Percentiles rank a stretch among this genome's conserved stretches.
Evolutionary conservation across 2,329 filamentous ascomycete genomes (phyloP).

Genomic region (Aspergillus carbonarius): DNA sequence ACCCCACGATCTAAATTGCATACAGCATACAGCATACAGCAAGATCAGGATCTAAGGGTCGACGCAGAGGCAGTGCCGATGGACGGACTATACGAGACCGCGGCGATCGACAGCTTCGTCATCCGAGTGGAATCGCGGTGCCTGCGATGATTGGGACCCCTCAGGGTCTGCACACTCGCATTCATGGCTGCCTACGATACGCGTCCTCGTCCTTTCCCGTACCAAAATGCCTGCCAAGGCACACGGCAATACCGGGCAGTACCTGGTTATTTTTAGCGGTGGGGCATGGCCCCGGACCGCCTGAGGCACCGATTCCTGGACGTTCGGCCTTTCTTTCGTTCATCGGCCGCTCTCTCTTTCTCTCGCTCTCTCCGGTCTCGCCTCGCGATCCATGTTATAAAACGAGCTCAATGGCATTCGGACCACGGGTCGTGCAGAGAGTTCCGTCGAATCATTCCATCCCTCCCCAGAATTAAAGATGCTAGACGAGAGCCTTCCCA

Average conservation of each 20-base stretch:
- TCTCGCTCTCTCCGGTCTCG: background rate
- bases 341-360: background rate
- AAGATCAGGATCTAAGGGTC: background rate
- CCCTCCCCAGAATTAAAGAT: constrained; percentile 48
- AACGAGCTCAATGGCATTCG: constrained; percentile 14
- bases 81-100: background rate
- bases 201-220: background rate
- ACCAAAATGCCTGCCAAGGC: background rate
- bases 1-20: too few species aligned
- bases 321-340: background rate
- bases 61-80: background rate
- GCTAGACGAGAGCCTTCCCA: constrained; percentile 94
- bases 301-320: background rate
- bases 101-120: background rate
- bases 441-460: background rate
- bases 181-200: background rate
- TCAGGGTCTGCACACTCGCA: background rate
- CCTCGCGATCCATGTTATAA: background rate
- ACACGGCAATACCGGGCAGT: background rate
- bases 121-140: background rate
- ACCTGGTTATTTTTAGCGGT: constrained; percentile 7
- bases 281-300: background rate
- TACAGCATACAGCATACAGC: too few species aligned
- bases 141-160: background rate
- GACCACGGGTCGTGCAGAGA: background rate